Conservation (phyloP, 2,329 filamentous ascomycete species). For the Bertia moriformis region DNA sequence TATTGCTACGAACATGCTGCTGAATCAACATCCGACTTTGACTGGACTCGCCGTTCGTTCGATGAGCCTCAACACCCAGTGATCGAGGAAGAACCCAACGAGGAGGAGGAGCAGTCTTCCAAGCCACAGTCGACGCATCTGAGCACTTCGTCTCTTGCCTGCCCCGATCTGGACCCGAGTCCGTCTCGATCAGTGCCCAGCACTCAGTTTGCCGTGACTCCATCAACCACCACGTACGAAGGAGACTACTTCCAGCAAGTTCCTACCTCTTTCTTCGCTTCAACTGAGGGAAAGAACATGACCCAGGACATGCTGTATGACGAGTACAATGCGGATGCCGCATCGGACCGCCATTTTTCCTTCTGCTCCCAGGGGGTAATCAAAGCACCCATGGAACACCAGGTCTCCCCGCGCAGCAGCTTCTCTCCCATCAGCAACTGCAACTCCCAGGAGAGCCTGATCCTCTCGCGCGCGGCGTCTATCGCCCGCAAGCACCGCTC, state of each 20-base stretch:
- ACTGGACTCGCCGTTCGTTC: constrained; percentile 28
- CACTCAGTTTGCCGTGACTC: constrained; percentile 8
- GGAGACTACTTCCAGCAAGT: constrained; percentile 8
- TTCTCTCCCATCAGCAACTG: constrained; percentile 36
- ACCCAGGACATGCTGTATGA: constrained; percentile 13
- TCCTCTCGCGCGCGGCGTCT: constrained; percentile 30
- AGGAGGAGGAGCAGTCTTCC: constrained; percentile 1
- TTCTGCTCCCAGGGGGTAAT: constrained; percentile 23
- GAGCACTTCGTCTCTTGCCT: background rate
- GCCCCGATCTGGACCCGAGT: constrained; percentile 15
- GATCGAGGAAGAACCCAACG: constrained; percentile 1
- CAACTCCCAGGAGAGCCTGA: constrained; percentile 39
- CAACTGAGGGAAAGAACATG: constrained; percentile 15
- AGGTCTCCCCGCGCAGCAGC: constrained; percentile 26
- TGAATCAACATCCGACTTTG: constrained; percentile 44
- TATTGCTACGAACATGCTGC: constrained; percentile 46
- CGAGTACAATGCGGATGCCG: constrained; percentile 22
- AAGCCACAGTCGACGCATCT: background rate
- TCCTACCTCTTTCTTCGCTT: constrained; percentile 13
- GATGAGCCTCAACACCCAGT: constrained; percentile 5
- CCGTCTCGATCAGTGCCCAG: constrained; percentile 13
- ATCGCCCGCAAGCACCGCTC: constrained; percentile 28
- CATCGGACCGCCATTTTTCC: constrained; percentile 28
- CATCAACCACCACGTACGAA: background rate
- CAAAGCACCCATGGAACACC: constrained; percentile 17